Evolutionary conservation across 2,329 filamentous ascomycete genomes (phyloP).

Genomic region (Cadophora gregata): DNA sequence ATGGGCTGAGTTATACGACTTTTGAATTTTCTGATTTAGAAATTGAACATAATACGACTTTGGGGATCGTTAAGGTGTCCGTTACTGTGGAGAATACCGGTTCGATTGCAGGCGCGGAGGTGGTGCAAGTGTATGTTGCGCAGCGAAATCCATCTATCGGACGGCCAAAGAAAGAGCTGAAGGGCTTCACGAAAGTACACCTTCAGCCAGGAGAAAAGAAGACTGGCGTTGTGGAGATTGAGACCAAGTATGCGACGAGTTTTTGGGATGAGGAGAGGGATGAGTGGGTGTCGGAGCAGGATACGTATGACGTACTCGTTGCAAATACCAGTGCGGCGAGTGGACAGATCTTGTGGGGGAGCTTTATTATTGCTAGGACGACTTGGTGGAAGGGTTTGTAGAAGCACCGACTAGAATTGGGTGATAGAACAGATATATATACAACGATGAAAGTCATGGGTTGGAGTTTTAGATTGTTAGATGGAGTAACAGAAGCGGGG

Average conservation of each 20-base stretch:
- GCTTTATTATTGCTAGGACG: conserved; percentile 63
- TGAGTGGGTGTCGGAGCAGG: conserved; percentile 69
- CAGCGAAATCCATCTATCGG: conserved; percentile 58
- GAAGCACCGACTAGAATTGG: too few species aligned
- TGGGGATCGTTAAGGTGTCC: too few species aligned
- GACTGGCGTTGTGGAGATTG: conserved; percentile 61
- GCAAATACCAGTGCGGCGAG: conserved; percentile 59
- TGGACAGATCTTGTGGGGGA: conserved; percentile 51
- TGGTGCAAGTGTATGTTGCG: conserved; percentile 62
- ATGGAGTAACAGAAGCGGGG: too few species aligned
- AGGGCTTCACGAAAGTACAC: conserved; percentile 67
- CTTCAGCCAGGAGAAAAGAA: conserved; percentile 62
- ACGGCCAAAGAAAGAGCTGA: conserved; percentile 64
- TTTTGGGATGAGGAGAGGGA: conserved; percentile 56
- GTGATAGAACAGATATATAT: too few species aligned
- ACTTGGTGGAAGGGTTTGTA: conserved; percentile 59
- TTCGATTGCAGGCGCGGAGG: conserved; percentile 50
- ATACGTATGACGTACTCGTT: conserved; percentile 67
- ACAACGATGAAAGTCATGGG: too few species aligned
- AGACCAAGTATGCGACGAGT: conserved; percentile 59
- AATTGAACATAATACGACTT: conserved; percentile 39
- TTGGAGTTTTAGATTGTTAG: too few species aligned
- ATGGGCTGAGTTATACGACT: conserved; percentile 77
- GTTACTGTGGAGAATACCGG: too few species aligned
- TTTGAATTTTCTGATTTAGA: conserved; percentile 62